A percentile compares a stretch with the other conserved stretches of the same genome.
These are phyloP conservation scores for Stemphylium beticola DNA, from an alignment of 2,329 filamentous ascomycete genomes.

Conservation along the genomic window DNA sequence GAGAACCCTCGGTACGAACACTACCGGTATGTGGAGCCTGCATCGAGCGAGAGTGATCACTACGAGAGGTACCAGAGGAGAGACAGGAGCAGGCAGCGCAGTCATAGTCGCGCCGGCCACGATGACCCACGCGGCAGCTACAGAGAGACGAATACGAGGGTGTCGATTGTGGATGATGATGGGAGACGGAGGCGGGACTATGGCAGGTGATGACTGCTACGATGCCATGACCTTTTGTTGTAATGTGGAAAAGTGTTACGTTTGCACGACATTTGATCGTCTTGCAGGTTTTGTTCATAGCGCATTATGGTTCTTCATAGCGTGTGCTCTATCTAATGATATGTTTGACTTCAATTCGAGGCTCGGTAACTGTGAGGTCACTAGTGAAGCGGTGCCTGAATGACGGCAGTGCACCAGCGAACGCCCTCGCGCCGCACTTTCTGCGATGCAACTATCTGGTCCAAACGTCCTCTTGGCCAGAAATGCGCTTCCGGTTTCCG, in stretches of 20 bases:
- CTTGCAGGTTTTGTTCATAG: neutral
- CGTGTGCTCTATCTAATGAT: neutral
- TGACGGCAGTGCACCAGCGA: conserved; percentile 2
- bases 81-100: conserved; percentile 36
- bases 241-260: neutral
- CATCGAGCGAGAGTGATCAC: conserved; percentile 39
- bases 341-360: neutral
- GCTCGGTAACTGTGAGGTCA: conserved; percentile 10
- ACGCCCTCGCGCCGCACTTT: conserved; percentile 4
- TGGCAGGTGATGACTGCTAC: neutral
- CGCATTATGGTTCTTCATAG: neutral
- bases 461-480: conserved; percentile 10
- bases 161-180: neutral
- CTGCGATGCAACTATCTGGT: neutral
- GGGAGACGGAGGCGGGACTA: conserved; percentile 1
- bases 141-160: conserved; percentile 41
- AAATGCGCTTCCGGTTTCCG: conserved; percentile 12
- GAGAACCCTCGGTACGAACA: conserved; percentile 51
- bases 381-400: conserved; percentile 3
- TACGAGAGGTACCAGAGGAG: conserved; percentile 33
- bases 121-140: conserved; percentile 36
- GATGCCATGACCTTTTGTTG: neutral
- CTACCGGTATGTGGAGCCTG: conserved; percentile 55
- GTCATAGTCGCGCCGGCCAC: conserved; percentile 39
- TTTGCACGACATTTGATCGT: neutral